These are phyloP conservation scores for Podospora conica DNA, from an alignment of 495 filamentous ascomycete species.

Conservation along the genomic window DNA sequence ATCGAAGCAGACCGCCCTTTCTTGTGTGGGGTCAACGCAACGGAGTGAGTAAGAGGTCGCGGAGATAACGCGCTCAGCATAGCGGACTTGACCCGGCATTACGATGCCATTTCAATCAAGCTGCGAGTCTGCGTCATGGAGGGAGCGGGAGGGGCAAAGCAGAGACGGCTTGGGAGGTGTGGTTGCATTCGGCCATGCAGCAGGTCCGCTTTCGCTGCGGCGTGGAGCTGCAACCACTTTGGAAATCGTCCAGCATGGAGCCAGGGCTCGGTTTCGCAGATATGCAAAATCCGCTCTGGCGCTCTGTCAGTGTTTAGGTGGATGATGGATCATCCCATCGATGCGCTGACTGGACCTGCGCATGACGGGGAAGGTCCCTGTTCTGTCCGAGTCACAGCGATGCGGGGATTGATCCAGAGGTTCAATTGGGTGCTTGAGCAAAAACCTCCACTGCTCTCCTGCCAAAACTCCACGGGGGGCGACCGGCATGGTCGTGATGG, in stretches of 20 bases:
- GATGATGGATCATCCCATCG: neutral
- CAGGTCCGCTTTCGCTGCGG: neutral
- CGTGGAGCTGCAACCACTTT: neutral
- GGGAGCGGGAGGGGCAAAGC: neutral
- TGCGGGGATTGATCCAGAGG: neutral
- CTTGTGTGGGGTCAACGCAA: neutral
- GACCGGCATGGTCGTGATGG: neutral
- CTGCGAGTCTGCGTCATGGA: neutral
- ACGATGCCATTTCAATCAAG: neutral
- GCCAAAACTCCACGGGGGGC: neutral
- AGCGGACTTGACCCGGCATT: neutral
- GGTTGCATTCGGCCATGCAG: neutral
- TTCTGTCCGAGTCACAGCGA: neutral
- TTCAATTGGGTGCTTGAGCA: neutral
- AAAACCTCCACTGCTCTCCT: neutral
- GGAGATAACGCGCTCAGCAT: neutral
- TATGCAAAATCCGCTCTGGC: neutral
- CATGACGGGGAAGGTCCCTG: neutral
- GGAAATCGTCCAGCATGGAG: no score
- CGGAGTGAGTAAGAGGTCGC: neutral
- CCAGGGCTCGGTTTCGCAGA: neutral
- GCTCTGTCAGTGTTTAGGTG: no score
- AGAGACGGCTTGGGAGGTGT: neutral
- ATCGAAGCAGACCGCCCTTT: neutral
- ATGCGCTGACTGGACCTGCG: neutral